phyloP scores from a whole-genome alignment of 2,329 filamentous ascomycete genomes.

The Eurotiales sp. region DNA sequence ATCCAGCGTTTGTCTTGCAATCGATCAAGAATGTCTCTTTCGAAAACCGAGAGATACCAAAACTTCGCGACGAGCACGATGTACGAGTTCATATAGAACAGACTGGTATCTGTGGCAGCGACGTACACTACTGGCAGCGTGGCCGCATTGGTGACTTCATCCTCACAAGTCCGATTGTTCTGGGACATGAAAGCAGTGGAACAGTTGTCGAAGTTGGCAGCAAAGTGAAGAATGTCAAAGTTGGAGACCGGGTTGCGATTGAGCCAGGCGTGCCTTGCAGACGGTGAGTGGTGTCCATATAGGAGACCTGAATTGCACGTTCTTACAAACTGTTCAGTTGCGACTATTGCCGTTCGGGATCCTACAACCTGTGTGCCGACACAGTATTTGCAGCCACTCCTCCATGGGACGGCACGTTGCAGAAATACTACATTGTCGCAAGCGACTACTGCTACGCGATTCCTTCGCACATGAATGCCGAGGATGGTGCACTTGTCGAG shows the following conservation, averaged over 20 bases:
- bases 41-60: not conserved
- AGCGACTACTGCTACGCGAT: slow-evolving; percentile 49
- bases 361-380: slow-evolving; percentile 40
- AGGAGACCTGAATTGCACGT: not conserved
- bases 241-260: slow-evolving; percentile 47
- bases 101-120: slow-evolving; percentile 6
- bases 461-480: slow-evolving; percentile 43
- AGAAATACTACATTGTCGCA: slow-evolving; percentile 47
- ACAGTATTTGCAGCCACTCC: slow-evolving; percentile 51
- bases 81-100: slow-evolving; percentile 6
- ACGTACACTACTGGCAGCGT: slow-evolving; percentile 6
- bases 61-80: not conserved
- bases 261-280: slow-evolving; percentile 47
- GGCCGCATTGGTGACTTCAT: slow-evolving; percentile 2
- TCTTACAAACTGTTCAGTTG: slow-evolving; percentile 25
- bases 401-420: slow-evolving; percentile 48
- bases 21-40: not conserved
- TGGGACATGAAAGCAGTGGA: slow-evolving; percentile 2
- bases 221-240: slow-evolving; percentile 38
- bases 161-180: not conserved
- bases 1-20: slow-evolving; percentile 3
- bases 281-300: not conserved
- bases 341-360: slow-evolving; percentile 39
- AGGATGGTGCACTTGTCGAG: slow-evolving; percentile 54
- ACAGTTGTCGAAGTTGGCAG: not conserved